Conservation (phyloP, 768 basidiomycete species). For the Trichaptum fuscoviolaceum region DNA sequence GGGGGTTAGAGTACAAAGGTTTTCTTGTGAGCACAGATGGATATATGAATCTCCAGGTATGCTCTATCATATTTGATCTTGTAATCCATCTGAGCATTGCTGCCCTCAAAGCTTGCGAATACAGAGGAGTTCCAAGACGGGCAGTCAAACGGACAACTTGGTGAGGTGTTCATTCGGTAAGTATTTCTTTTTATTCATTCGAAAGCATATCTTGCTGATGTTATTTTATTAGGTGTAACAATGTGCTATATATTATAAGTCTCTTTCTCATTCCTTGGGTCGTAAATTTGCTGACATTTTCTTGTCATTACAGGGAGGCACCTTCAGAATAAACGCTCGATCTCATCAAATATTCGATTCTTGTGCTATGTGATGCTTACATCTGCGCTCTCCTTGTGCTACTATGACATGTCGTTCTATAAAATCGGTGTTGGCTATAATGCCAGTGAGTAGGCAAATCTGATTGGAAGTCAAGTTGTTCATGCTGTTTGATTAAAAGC, state of each 20-base stretch:
- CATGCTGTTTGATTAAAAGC: not conserved
- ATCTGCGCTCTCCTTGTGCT: not conserved
- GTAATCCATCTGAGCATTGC: slow-evolving; percentile 3
- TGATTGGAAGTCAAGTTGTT: not conserved
- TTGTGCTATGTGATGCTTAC: not conserved
- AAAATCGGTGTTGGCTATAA: not conserved
- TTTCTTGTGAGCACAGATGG: slow-evolving; percentile 98
- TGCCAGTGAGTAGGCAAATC: not conserved
- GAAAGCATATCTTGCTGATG: not conserved
- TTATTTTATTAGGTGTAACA: slow-evolving; percentile 67
- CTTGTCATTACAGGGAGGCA: slow-evolving; percentile 64
- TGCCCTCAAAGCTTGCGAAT: slow-evolving; percentile 75
- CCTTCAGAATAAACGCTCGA: slow-evolving; percentile 37
- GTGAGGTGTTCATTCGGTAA: slow-evolving; percentile 97
- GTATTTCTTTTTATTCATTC: slow-evolving; percentile 19
- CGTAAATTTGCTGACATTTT: slow-evolving; percentile 19
- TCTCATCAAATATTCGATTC: not conserved
- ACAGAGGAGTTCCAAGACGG: slow-evolving; percentile 98
- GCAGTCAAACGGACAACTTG: slow-evolving; percentile 91
- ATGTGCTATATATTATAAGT: slow-evolving; percentile 95
- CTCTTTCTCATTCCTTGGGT: slow-evolving; percentile 14
- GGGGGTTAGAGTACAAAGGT: slow-evolving; percentile 99
- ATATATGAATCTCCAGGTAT: slow-evolving; percentile 98
- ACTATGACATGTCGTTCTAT: not conserved
- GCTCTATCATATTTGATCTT: slow-evolving; percentile 16